Conservation (phyloP, 306 rosid species). For the Pyrus communis region DNA sequence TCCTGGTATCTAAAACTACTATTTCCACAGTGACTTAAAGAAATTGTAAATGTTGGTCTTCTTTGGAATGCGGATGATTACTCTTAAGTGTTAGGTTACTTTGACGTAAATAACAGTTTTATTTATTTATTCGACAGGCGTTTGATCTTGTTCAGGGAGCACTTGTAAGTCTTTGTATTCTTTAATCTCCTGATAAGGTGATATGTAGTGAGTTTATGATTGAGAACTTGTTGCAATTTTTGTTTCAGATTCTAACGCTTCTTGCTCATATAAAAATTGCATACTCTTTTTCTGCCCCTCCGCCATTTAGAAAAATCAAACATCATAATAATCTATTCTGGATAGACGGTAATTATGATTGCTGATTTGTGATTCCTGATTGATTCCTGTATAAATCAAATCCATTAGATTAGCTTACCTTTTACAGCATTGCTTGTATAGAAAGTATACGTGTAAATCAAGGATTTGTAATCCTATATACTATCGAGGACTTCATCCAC, state of each 20-base stretch:
- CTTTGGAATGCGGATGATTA: neutral
- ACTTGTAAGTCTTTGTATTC: conserved; percentile 52
- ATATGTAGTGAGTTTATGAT: neutral
- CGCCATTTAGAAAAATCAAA: neutral
- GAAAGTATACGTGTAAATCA: no score
- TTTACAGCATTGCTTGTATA: no score
- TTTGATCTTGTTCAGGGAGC: conserved; percentile 89
- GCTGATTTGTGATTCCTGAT: no score
- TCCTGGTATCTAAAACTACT: conserved; percentile 41
- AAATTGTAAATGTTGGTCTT: neutral
- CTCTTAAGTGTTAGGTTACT: neutral
- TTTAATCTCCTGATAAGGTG: conserved; percentile 4
- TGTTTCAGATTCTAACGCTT: neutral
- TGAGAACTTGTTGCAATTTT: neutral
- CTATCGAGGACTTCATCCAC: no score
- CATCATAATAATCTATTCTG: neutral
- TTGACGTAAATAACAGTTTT: neutral
- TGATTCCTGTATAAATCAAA: no score
- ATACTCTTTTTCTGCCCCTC: neutral
- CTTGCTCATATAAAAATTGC: neutral
- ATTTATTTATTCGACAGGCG: conserved; percentile 45
- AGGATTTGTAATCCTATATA: no score
- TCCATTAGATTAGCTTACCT: no score
- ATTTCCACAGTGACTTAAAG: neutral
- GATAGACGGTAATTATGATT: no score